These are phyloP conservation scores for Spizellomyces sp. DNA, from an alignment of 192 early-diverging fungal genomes.

Conservation along the genomic window DNA sequence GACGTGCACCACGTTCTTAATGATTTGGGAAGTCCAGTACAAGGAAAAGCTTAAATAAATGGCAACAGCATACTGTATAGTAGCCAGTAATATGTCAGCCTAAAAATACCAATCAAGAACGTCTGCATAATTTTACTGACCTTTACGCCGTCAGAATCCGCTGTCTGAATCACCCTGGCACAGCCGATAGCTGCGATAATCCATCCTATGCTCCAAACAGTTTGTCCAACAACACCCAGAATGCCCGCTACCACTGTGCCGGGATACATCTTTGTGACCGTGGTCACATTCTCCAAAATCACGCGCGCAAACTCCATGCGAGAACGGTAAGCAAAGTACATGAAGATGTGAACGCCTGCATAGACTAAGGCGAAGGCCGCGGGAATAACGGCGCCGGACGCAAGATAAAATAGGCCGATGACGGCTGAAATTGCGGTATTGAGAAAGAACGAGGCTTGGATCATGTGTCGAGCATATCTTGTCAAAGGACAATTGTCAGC, in stretches of 20 bases:
- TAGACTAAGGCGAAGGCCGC: slow-evolving; percentile 9
- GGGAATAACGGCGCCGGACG: slow-evolving; percentile 5
- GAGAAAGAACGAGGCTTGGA: slow-evolving; percentile 43
- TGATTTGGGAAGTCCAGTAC: slow-evolving; percentile 72
- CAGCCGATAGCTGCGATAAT: slow-evolving; percentile 1
- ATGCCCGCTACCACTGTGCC: slow-evolving; percentile 76
- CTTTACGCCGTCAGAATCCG: slow-evolving; percentile 1
- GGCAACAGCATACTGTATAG: slow-evolving; percentile 6
- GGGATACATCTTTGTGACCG: slow-evolving; percentile 72
- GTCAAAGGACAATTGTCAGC: background rate
- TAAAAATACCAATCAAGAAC: no score
- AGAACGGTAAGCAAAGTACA: slow-evolving; percentile 33
- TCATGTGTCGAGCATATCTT: slow-evolving; percentile 49
- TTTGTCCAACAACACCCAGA: slow-evolving; percentile 60
- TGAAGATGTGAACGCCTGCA: slow-evolving; percentile 26
- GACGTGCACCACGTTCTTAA: slow-evolving; percentile 70
- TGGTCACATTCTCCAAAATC: slow-evolving; percentile 76
- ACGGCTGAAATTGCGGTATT: slow-evolving; percentile 36
- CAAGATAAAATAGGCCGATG: slow-evolving; percentile 19
- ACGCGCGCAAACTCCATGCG: slow-evolving; percentile 53
- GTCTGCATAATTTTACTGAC: background rate
- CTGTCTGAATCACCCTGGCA: background rate
- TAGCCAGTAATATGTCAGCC: no score
- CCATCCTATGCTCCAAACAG: slow-evolving; percentile 7
- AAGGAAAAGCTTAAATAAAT: slow-evolving; percentile 50